Evolutionary conservation across 2,329 filamentous ascomycete species (phyloP), one percentile per base, ranked within the genome.

Genomic region (Penicillium hesseltinei): DNA sequence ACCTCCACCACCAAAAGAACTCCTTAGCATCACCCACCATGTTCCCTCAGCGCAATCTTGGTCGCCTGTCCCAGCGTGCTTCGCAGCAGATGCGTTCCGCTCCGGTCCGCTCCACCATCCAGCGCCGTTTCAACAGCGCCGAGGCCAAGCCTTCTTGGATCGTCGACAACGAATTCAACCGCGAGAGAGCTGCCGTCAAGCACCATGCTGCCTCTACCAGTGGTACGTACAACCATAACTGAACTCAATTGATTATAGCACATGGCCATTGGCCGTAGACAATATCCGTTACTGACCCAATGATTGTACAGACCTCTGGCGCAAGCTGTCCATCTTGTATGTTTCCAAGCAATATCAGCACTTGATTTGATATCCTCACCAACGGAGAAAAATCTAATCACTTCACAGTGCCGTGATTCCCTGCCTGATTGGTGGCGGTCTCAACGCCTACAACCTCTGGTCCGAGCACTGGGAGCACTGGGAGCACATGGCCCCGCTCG

Each of bases 381-480:
- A 42, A 36, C 25, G n/a, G 17, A 33, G 5, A 43, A 25, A 42
- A 44, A 10, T 15, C 44, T 44, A 51, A 51, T 47, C 33, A 46
- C 9, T 48, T 43, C 57, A 69, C 74, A 96, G 92, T 78, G 88
- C 82, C 72, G 86, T 90, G 66, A 80, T 89, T 65, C 92, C 93
- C 56, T 82, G 79, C 75, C 81, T 97, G 57, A 78, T 88, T 66
- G 80, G 92, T 66, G 87, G 89, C 59, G 76, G 79, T 66, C 81
- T 87, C 78, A 99, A 99, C 77, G 92, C 92, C 70, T 96, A 89
- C 77, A 87, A 88, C 73, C 87, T 96, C 63, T 99, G 92, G 91
- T 87, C 85, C 71, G 91, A 95, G 81, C 94, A 99, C 80, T 97
- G 93, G 93, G 90, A 95, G 80, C 94, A 99, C 84, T 91, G 89